Evolutionary conservation across 768 basidiomycete species (phyloP), one percentile per base, ranked within the genome.

Genomic region (Multifurca ochricompacta): DNA sequence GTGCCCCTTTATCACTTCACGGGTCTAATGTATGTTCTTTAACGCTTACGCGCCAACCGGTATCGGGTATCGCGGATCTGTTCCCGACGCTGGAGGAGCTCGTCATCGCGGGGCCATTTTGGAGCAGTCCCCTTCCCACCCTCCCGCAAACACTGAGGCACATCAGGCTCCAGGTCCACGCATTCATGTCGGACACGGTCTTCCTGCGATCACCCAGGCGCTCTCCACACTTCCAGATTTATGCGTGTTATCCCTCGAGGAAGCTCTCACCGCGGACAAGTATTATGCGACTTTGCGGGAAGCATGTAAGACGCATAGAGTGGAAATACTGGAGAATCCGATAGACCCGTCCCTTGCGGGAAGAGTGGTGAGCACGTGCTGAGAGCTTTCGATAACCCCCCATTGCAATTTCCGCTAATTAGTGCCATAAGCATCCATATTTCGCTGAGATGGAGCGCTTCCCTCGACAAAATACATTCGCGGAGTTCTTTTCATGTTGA

Each of bases 151-250:
- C 50, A 6, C 37, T 56, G 10, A 40, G 30, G 34, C 55, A 56
- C 25, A 47, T 56, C 55, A 40, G 55, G 37, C 50, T 56, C 13
- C 55, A 56, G 30, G 55, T 47, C 18, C 49, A 56, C 23, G 55
- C 50, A 8, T 56, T 56, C 27, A 47, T 52, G 31, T 51, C 55
- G 1, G 55, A 52, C 28, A 18, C 36, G 0, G 36, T 51, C 32
- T 23, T 51, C 49, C 50, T 7, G 37, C 37, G 13, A 35, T 56
- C 44, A 19, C 44, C 39, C 14, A 25, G 10, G 44, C 18, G 3
- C 6, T 56, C 39, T 25, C 50, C 7, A 23, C 28, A 3, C 50
- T 56, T 8, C 39, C 32, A 7, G 43, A 46, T n/a, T 27, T 56
- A 19, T 39, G 50, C 19, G 32, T 46, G 27, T 30, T 52, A 36